phyloP scores from a whole-genome alignment of 176 grass and related monocot species.

The Microstegium vimineum region DNA sequence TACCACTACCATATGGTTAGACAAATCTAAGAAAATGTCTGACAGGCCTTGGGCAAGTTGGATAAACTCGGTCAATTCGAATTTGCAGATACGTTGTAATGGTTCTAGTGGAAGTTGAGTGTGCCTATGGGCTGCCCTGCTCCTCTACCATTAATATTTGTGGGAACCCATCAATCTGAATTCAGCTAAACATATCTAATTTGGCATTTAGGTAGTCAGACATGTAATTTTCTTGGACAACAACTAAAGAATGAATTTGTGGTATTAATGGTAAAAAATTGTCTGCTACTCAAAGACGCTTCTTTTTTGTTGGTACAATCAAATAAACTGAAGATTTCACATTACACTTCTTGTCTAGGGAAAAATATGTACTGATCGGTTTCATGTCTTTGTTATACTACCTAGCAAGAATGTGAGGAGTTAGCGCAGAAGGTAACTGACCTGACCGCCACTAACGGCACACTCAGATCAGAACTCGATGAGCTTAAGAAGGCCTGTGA shows the following conservation, averaged over 20 bases:
- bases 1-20: neutral
- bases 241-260: neutral
- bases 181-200: neutral
- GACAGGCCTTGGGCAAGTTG: neutral
- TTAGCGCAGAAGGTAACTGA: slow-evolving; percentile 53
- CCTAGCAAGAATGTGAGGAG: slow-evolving; percentile 79
- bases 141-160: neutral
- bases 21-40: neutral
- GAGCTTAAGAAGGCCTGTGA: slow-evolving; percentile 52
- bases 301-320: neutral
- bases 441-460: slow-evolving; percentile 28
- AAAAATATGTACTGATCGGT: neutral
- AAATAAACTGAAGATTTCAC: neutral
- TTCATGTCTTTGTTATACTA: slow-evolving; percentile 7
- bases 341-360: neutral
- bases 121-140: neutral
- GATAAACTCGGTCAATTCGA: neutral
- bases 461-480: slow-evolving; percentile 46
- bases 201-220: neutral
- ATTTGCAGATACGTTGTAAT: neutral
- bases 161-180: neutral
- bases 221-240: neutral
- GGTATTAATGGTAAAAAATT: neutral
- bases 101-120: neutral
- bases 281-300: neutral